phyloP scores from a whole-genome alignment of 2,329 filamentous ascomycete genomes.

The Sarocladium oryzae region DNA sequence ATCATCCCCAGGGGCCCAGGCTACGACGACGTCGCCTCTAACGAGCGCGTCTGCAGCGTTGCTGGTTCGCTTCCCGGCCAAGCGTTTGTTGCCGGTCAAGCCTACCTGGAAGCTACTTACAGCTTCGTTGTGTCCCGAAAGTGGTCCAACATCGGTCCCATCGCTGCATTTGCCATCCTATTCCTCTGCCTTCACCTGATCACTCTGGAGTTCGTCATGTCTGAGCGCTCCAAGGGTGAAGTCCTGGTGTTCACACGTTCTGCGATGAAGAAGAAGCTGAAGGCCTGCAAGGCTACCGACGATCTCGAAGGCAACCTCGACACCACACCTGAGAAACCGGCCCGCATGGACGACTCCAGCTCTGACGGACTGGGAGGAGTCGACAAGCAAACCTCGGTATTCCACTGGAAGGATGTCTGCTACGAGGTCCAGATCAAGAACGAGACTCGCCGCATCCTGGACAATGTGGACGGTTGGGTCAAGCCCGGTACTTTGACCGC shows the following conservation, averaged over 20 bases:
- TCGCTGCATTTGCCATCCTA: constrained; percentile 58
- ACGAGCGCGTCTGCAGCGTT: constrained; percentile 31
- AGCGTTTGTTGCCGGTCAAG: neutral
- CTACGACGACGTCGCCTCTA: constrained; percentile 17
- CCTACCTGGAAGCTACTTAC: constrained; percentile 1
- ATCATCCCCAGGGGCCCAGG: constrained; percentile 22
- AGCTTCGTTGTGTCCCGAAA: constrained; percentile 11
- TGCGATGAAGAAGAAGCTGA: constrained; percentile 3
- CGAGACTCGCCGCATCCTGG: constrained; percentile 64
- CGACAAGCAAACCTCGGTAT: constrained; percentile 50
- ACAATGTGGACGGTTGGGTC: constrained; percentile 83
- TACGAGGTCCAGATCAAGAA: constrained; percentile 68
- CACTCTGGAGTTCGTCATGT: constrained; percentile 59
- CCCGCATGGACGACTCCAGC: neutral
- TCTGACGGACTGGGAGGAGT: constrained; percentile 2
- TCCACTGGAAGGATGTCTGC: constrained; percentile 75
- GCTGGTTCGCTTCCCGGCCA: neutral
- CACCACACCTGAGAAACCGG: neutral
- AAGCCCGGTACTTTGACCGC: constrained; percentile 82
- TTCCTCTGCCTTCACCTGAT: constrained; percentile 57
- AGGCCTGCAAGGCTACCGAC: neutral
- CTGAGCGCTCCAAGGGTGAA: constrained; percentile 68
- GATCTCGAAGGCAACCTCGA: constrained; percentile 2
- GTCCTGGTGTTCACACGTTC: constrained; percentile 52
- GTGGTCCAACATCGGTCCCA: constrained; percentile 61